phyloP scores from a whole-genome alignment of 805 yeast genomes.

The Brettanomyces nanus region DNA sequence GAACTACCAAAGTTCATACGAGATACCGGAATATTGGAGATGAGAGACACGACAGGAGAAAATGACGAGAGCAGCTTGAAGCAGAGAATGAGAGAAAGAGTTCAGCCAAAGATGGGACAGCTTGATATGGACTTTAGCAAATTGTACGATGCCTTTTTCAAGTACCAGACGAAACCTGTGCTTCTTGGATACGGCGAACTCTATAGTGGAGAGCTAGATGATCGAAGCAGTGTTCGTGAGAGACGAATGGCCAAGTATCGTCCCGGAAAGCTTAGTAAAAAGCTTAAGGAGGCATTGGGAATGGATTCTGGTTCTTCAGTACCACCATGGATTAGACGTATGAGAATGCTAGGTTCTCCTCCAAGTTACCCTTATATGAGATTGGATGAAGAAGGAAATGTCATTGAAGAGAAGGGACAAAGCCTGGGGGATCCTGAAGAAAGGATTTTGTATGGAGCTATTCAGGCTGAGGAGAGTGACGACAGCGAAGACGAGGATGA shows the following conservation, averaged over 20 bases:
- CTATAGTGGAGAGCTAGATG: conserved; percentile 62
- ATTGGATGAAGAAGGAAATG: conserved; percentile 31
- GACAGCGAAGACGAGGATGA: conserved; percentile 28
- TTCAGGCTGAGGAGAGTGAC: conserved; percentile 25
- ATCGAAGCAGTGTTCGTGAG: conserved; percentile 25
- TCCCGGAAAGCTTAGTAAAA: conserved; percentile 65
- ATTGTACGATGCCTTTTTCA: conserved; percentile 80
- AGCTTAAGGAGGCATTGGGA: conserved; percentile 62
- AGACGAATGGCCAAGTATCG: conserved; percentile 25
- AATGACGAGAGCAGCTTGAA: conserved; percentile 48
- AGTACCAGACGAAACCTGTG: conserved; percentile 66
- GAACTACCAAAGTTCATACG: conserved; percentile 69
- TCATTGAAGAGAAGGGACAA: conserved; percentile 14
- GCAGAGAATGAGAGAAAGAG: conserved; percentile 71
- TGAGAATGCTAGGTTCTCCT: conserved; percentile 71
- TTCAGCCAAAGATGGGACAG: conserved; percentile 82
- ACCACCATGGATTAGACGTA: conserved; percentile 75
- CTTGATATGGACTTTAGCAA: conserved; percentile 80
- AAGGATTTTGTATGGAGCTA: conserved; percentile 22
- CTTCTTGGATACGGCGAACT: conserved; percentile 66
- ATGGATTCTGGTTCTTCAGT: conserved; percentile 31
- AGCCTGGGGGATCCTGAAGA: conserved; percentile 16
- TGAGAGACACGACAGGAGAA: conserved; percentile 53
- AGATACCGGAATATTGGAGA: conserved; percentile 79
- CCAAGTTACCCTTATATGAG: conserved; percentile 66